These are phyloP conservation scores for Westerdykella aurantiaca DNA, from an alignment of 2,329 filamentous ascomycete genomes.

Conservation along the genomic window DNA sequence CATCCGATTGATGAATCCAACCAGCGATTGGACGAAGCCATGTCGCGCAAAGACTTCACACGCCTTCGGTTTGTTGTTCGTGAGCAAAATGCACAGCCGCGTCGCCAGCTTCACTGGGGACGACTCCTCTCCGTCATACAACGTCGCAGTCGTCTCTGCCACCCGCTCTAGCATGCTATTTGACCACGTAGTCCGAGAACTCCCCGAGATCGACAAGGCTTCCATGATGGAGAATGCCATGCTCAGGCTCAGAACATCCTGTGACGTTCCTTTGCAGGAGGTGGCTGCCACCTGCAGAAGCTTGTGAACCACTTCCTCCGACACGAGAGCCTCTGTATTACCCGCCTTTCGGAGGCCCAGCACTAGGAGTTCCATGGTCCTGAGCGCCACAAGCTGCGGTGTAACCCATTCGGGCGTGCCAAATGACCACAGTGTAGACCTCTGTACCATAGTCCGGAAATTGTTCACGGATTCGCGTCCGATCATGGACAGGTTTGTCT, in stretches of 20 bases:
- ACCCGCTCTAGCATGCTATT: slow-evolving; percentile 49
- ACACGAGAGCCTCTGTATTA: slow-evolving; percentile 46
- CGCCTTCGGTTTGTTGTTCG: slow-evolving; percentile 69
- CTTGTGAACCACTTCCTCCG: slow-evolving; percentile 24
- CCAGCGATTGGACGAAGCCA: slow-evolving; percentile 45
- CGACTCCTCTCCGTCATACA: slow-evolving; percentile 16
- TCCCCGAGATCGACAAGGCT: slow-evolving; percentile 42
- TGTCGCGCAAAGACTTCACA: slow-evolving; percentile 60
- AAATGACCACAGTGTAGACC: slow-evolving; percentile 57
- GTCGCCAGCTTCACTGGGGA: slow-evolving; percentile 46
- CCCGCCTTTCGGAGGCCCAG: slow-evolving; percentile 47
- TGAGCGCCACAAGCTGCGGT: slow-evolving; percentile 58
- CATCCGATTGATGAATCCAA: slow-evolving; percentile 20
- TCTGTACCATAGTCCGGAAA: slow-evolving; percentile 50
- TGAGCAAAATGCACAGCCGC: slow-evolving; percentile 75
- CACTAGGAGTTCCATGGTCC: slow-evolving; percentile 56
- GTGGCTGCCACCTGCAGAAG: slow-evolving; percentile 42
- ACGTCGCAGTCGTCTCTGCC: slow-evolving; percentile 40
- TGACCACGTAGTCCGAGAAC: slow-evolving; percentile 31
- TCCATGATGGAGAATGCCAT: slow-evolving; percentile 51
- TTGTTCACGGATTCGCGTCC: slow-evolving; percentile 52
- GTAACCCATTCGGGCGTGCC: slow-evolving; percentile 49
- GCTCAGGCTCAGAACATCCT: slow-evolving; percentile 30
- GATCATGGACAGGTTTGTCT: slow-evolving; percentile 63
- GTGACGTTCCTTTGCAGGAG: slow-evolving; percentile 7